Evolutionary conservation across 352 stramenopile species (phyloP), one percentile per base, ranked within the genome.

Genomic region (Phytopythium sindhum): DNA sequence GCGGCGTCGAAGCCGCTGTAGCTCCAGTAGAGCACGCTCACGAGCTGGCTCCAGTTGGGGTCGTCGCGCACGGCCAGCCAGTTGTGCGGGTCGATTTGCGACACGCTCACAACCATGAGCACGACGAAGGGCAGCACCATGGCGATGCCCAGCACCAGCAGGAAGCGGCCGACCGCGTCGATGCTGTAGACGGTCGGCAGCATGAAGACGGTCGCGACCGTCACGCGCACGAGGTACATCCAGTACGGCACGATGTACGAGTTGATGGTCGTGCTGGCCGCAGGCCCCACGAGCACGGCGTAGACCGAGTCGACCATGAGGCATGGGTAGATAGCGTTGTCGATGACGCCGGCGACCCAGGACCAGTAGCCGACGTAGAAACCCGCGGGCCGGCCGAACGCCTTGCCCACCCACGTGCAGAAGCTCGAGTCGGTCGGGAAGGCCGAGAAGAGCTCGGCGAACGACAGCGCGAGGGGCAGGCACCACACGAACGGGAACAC

Each of bases 291-390:
- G 37, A 61, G 56, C 26, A 53, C 56, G 24, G 56, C 56, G 56
- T 74, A 67, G 33, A 91, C 64, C 19, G 84, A 90, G 68, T 94
- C 85, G 44, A 92, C 86, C 47, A 91, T 89, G 2, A 96, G 68
- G 59, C 84, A 89, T 10, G 87, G 87, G 58, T 94, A 95, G 72
- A 93, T 91, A 52, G 85, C 82, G 44, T 91, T 93, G 71, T 94
- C 86, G 60, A 94, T 93, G 57, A 94, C 81, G 26, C 79, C 83
- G 7, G 78, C 74, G 29, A 88, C 80, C 87, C 87, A 96, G 54
- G 76, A 91, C 88, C 85, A 95, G 56, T 78, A 95, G 44, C 84
- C 86, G 31, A 92, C 80, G 45, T 93, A 80, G 70, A 96, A 96
- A 59, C 85, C 88, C 88, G 90, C 91, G 63, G 86, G 85, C 24